A percentile compares a stretch with the other conserved stretches of the same genome.
Evolutionary conservation across 2,329 filamentous ascomycete species (phyloP).

Genomic region (Teratosphaeriaceae sp.): DNA sequence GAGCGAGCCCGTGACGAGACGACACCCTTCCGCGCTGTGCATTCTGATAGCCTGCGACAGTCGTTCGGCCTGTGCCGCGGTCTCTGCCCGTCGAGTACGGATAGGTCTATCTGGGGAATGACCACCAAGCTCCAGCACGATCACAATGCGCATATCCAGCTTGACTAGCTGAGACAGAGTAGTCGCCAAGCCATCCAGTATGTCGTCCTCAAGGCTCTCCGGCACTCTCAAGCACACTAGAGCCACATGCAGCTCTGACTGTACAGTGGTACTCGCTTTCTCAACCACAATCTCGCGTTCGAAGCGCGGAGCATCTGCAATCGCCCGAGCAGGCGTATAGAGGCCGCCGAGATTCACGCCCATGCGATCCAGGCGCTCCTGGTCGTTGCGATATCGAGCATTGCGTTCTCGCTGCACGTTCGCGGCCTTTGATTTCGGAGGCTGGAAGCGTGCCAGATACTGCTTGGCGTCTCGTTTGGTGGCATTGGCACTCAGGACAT

Average conservation of each 20-base stretch:
- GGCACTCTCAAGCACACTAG: conserved; percentile 77
- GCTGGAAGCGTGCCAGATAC: conserved; percentile 83
- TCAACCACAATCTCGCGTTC: conserved; percentile 39
- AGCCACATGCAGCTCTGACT: conserved; percentile 63
- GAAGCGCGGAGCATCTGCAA: conserved; percentile 55
- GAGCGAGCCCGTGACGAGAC: conserved; percentile 57
- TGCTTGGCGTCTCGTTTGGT: conserved; percentile 89
- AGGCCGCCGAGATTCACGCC: conserved; percentile 57
- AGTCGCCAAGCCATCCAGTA: conserved; percentile 67
- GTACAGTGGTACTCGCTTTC: conserved; percentile 22
- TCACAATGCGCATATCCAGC: conserved; percentile 72
- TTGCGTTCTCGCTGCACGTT: conserved; percentile 16
- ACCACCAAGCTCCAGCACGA: conserved; percentile 61
- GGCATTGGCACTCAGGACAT: conserved; percentile 78
- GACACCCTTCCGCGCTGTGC: conserved; percentile 60
- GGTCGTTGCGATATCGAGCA: conserved; percentile 18
- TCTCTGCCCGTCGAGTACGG: conserved; percentile 13
- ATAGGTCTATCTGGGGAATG: background rate
- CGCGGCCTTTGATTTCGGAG: conserved; percentile 24
- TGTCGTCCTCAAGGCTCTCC: conserved; percentile 61
- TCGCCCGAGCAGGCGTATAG: conserved; percentile 51
- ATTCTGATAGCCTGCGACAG: conserved; percentile 68
- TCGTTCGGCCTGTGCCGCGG: conserved; percentile 59
- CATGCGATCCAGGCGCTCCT: conserved; percentile 30
- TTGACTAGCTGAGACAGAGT: conserved; percentile 78